These are phyloP conservation scores for Penicillium sclerotigenum DNA, from an alignment of 2,329 filamentous ascomycete species.

Conservation along the genomic window DNA sequence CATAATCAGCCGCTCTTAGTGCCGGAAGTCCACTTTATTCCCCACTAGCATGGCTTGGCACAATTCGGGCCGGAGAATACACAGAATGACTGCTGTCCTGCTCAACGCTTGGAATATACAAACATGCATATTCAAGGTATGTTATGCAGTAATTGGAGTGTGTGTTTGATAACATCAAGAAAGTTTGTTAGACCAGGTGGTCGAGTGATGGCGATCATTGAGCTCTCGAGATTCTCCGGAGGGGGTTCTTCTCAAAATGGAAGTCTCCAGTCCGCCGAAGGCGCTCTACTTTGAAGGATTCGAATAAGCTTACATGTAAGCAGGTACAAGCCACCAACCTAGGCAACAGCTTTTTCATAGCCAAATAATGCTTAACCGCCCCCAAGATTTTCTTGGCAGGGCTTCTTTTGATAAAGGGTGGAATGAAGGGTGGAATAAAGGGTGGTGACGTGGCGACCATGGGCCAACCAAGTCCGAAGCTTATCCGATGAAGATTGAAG, in stretches of 20 bases:
- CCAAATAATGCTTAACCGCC: background rate
- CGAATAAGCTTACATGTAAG: background rate
- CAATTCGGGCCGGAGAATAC: background rate
- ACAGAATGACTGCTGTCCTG: background rate
- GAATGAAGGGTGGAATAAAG: too few species aligned
- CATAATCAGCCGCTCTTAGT: too few species aligned
- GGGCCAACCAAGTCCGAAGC: too few species aligned
- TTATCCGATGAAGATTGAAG: background rate
- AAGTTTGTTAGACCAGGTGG: background rate
- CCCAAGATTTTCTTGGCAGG: background rate
- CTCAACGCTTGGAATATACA: background rate
- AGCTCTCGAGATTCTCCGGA: background rate
- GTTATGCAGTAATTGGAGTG: background rate
- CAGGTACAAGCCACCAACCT: background rate
- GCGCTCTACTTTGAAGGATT: background rate
- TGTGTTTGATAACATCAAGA: background rate
- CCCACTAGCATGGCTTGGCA: background rate
- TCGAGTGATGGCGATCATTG: background rate
- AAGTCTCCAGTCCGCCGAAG: background rate
- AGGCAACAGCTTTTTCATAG: background rate
- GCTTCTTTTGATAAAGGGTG: background rate
- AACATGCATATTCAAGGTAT: background rate
- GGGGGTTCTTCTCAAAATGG: background rate
- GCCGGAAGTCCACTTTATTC: background rate
- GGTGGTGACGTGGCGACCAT: too few species aligned